Conservation (phyloP, 1,284 basidiomycete species). For the Mycosarcoma mackinlayi region DNA sequence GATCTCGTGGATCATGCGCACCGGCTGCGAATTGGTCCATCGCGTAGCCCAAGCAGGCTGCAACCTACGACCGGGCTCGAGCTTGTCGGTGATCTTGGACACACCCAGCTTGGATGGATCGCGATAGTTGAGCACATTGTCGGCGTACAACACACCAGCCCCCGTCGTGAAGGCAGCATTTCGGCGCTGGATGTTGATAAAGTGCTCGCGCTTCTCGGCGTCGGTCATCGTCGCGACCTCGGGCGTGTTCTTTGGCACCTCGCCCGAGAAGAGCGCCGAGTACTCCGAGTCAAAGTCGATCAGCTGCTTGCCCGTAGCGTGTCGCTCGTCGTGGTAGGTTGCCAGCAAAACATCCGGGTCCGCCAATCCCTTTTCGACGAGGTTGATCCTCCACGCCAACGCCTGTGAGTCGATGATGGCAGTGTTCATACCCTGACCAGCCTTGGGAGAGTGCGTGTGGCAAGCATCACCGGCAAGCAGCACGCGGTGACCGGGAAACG, state of each 20-base stretch:
- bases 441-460: conserved; percentile 70
- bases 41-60: conserved; percentile 73
- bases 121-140: conserved; percentile 61
- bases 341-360: conserved; percentile 64
- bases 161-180: conserved; percentile 65
- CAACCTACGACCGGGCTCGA: conserved; percentile 55
- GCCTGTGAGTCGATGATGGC: conserved; percentile 70
- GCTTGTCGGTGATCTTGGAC: conserved; percentile 38
- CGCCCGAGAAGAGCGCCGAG: conserved; percentile 68
- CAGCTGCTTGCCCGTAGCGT: conserved; percentile 69
- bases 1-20: conserved; percentile 78
- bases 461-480: conserved; percentile 70
- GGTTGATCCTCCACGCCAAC: conserved; percentile 69
- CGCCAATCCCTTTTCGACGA: conserved; percentile 69
- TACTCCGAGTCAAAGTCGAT: conserved; percentile 69
- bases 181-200: conserved; percentile 60
- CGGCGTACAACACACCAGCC: conserved; percentile 58
- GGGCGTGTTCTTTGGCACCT: conserved; percentile 60
- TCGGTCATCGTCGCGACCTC: conserved; percentile 54
- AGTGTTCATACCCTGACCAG: conserved; percentile 70
- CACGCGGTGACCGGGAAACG: conserved; percentile 63
- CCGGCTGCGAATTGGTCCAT: conserved; percentile 75
- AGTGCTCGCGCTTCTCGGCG: conserved; percentile 58
- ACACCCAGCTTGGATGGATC: conserved; percentile 52
- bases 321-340: conserved; percentile 70